Conservation (phyloP, 2,329 filamentous ascomycete genomes). For the Penicillium sp. region DNA sequence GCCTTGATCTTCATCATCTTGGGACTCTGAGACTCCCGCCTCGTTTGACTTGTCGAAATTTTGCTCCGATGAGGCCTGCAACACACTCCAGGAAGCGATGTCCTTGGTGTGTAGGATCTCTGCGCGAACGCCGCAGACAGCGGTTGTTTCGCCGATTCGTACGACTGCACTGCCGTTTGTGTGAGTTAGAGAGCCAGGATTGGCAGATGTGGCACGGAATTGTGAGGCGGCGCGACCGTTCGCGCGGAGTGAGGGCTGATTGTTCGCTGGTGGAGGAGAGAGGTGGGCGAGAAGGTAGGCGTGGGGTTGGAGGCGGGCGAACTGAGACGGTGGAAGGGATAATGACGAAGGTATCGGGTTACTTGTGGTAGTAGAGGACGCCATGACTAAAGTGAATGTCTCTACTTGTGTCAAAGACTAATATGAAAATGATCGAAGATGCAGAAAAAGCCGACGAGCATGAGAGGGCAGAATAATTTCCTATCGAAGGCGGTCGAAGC, state of each 20-base stretch:
- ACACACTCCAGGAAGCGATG: conserved; percentile 58
- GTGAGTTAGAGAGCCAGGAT: conserved; percentile 81
- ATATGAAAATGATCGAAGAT: conserved; percentile 3
- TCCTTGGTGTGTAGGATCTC: conserved; percentile 76
- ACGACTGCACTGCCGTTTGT: conserved; percentile 88
- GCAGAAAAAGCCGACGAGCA: conserved; percentile 19
- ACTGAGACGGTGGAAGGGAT: conserved; percentile 64
- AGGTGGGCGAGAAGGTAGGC: conserved; percentile 90
- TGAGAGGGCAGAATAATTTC: conserved; percentile 26
- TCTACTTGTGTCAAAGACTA: background rate
- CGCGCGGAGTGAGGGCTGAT: conserved; percentile 64
- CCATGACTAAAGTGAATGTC: conserved; percentile 19
- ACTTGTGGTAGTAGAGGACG: conserved; percentile 19
- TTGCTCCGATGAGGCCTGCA: conserved; percentile 34
- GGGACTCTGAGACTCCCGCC: conserved; percentile 44
- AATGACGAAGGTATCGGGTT: conserved; percentile 41
- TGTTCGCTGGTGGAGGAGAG: conserved; percentile 53
- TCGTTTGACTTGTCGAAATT: conserved; percentile 31
- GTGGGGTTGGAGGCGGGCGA: conserved; percentile 84
- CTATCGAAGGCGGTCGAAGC: conserved; percentile 23
- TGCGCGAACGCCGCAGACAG: conserved; percentile 87
- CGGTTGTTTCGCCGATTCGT: conserved; percentile 82
- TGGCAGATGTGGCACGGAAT: conserved; percentile 70
- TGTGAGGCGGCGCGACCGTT: conserved; percentile 74
- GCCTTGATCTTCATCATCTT: conserved; percentile 44